phyloP scores from a whole-genome alignment of 768 basidiomycete genomes.

The Calocera viscosa region DNA sequence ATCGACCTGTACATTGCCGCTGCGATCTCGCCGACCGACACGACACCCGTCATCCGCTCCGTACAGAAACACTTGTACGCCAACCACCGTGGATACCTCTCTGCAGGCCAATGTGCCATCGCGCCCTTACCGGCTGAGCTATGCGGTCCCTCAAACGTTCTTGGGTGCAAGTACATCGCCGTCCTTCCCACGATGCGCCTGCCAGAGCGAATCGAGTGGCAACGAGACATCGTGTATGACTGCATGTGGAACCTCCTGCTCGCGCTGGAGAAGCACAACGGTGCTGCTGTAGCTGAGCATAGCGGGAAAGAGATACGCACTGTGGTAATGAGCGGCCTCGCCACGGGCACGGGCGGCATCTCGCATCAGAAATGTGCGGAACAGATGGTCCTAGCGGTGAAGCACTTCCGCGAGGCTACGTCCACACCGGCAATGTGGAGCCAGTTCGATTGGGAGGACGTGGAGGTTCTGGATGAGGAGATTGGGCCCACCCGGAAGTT shows the following conservation, averaged over 20 bases:
- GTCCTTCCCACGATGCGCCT: constrained; percentile 28
- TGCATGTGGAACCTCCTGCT: constrained; percentile 26
- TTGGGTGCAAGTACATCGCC: constrained; percentile 18
- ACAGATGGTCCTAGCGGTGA: constrained; percentile 20
- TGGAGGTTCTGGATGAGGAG: not conserved
- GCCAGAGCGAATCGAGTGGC: constrained; percentile 24
- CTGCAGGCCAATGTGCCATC: constrained; percentile 22
- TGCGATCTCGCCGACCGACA: constrained; percentile 16
- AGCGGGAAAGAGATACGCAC: constrained; percentile 11
- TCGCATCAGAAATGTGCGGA: constrained; percentile 17
- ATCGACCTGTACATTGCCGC: constrained; percentile 20
- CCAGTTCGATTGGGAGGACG: not conserved
- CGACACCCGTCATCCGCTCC: constrained; percentile 17
- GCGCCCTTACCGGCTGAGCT: constrained; percentile 14
- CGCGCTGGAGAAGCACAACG: constrained; percentile 23
- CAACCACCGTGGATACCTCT: constrained; percentile 18
- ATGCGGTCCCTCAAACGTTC: constrained; percentile 4
- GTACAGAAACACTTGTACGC: constrained; percentile 19
- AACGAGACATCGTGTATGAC: constrained; percentile 28
- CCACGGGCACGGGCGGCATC: constrained; percentile 17
- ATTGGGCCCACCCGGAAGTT: not conserved
- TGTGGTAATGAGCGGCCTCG: constrained; percentile 19
- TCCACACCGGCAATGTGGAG: not conserved
- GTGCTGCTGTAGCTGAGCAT: not conserved
- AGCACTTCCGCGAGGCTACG: constrained; percentile 16